Evolutionary conservation across 1,284 basidiomycete species (phyloP), one percentile per base, ranked within the genome.

Genomic region (Spongispora temasekensis): DNA sequence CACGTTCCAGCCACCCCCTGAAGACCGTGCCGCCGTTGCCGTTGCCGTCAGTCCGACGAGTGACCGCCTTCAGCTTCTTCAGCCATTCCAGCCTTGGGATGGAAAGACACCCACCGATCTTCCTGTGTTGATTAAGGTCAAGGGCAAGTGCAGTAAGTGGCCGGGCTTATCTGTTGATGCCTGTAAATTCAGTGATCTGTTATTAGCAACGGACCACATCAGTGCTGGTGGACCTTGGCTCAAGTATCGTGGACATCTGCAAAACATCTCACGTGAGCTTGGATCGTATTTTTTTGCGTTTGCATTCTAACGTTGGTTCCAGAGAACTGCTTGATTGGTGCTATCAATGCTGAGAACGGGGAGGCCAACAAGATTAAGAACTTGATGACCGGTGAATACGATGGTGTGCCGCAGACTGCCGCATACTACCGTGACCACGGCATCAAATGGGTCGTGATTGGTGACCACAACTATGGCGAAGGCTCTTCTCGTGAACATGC

Each of bases 91-190:
- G 75, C 82, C 91, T 54, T 99, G 95, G 95, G 86, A 97, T 77
- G 95, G 95, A 65, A 92, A 97, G 87, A 89, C 94, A 65, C 93
- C 95, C 58, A 81, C 85, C 60, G 91, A 95, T 73, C 86, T 97
- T 69, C 96, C 96, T 48, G 84, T 99, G 66, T 83, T 99, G 72
- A 98, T 99, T 86, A 98, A 99, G 87, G 97, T 94, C 66, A 85
- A 90, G 83, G 97, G 97, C 86, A 99, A 99, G 86, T 99, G 97
- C 91, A 98, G 83, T 87, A 72, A 76, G 85, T 84, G 56, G 40
- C 42, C 17, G 1, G 31, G 21, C 7, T 34, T 27, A 27, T 9
- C 46, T 10, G 15, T 27, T 27, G 25, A 5, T 27, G 19, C 25
- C 27, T 8, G 25, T 10, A 48, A 27, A 48, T 27, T 28, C 9